A percentile compares a stretch with the other conserved stretches of the same genome.
Evolutionary conservation across 2,329 filamentous ascomycete species (phyloP).

Genomic region (Cryphonectria carpinicola): DNA sequence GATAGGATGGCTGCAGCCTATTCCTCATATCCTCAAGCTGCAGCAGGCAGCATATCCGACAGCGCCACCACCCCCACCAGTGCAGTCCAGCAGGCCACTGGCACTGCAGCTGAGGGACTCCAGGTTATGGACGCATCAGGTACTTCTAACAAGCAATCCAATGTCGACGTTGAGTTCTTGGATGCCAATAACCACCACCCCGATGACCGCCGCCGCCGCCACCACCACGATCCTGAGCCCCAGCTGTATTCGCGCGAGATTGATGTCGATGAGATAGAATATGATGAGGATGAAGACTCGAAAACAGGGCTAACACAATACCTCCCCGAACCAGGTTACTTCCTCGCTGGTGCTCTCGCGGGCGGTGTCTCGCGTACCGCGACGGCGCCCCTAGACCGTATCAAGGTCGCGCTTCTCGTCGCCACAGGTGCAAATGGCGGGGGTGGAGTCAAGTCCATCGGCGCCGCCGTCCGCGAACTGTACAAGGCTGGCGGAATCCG

Average conservation of each 20-base stretch:
- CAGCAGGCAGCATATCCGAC: slow-evolving; percentile 15
- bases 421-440: slow-evolving; percentile 76
- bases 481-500: slow-evolving; percentile 85
- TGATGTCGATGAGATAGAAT: slow-evolving; percentile 13
- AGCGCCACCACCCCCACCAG: slow-evolving; percentile 9
- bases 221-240: slow-evolving; percentile 21
- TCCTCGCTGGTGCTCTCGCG: slow-evolving; percentile 91
- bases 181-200: slow-evolving; percentile 22
- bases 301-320: slow-evolving; percentile 65
- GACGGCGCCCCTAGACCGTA: slow-evolving; percentile 91
- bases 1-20: slow-evolving; percentile 16
- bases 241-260: slow-evolving; percentile 23
- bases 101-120: slow-evolving; percentile 6
- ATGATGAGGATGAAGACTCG: slow-evolving; percentile 38
- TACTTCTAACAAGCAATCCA: slow-evolving; percentile 15
- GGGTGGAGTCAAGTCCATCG: slow-evolving; percentile 70
- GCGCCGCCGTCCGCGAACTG: slow-evolving; percentile 74
- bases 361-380: slow-evolving; percentile 94
- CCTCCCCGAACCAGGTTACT: slow-evolving; percentile 93
- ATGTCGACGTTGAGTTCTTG: slow-evolving; percentile 17
- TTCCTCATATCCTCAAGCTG: slow-evolving; percentile 13
- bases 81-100: slow-evolving; percentile 15
- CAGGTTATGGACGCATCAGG: slow-evolving; percentile 16
- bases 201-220: slow-evolving; percentile 20
- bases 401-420: slow-evolving; percentile 97